These are phyloP conservation scores for Pichia norvegensis DNA, from an alignment of 1,139 yeast species.

Conservation along the genomic window DNA sequence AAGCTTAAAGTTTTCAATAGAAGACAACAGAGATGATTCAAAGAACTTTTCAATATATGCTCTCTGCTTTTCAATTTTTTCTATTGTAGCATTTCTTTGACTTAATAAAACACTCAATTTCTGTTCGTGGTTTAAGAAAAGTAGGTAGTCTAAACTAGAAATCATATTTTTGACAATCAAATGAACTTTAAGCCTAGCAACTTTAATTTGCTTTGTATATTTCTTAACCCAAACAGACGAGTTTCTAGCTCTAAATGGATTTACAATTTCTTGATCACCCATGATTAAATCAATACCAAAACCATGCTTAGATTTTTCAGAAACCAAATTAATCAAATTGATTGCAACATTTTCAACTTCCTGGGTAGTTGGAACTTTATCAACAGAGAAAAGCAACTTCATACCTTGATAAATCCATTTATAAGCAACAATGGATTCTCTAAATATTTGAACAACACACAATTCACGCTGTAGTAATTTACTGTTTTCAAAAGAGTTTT, in stretches of 20 bases:
- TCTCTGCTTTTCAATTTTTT: conserved; percentile 26
- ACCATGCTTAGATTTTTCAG: conserved; percentile 29
- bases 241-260: conserved; percentile 13
- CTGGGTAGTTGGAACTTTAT: conserved; percentile 29
- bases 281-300: conserved; percentile 21
- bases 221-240: conserved; percentile 17
- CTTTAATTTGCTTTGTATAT: conserved; percentile 21
- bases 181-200: conserved; percentile 26
- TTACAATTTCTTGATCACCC: conserved; percentile 16
- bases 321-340: conserved; percentile 24
- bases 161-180: conserved; percentile 38
- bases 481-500: conserved; percentile 26
- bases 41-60: conserved; percentile 27
- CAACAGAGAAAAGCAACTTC: conserved; percentile 29
- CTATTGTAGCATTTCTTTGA: conserved; percentile 24
- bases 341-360: conserved; percentile 27
- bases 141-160: conserved; percentile 39
- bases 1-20: conserved; percentile 30
- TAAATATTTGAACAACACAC: conserved; percentile 30
- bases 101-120: conserved; percentile 27
- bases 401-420: conserved; percentile 30
- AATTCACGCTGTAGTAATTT: conserved; percentile 29
- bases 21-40: conserved; percentile 27
- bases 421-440: conserved; percentile 31
- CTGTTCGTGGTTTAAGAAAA: conserved; percentile 40